These are phyloP conservation scores for Suillus fuscotomentosus DNA, from an alignment of 768 basidiomycete species.

Conservation along the genomic window DNA sequence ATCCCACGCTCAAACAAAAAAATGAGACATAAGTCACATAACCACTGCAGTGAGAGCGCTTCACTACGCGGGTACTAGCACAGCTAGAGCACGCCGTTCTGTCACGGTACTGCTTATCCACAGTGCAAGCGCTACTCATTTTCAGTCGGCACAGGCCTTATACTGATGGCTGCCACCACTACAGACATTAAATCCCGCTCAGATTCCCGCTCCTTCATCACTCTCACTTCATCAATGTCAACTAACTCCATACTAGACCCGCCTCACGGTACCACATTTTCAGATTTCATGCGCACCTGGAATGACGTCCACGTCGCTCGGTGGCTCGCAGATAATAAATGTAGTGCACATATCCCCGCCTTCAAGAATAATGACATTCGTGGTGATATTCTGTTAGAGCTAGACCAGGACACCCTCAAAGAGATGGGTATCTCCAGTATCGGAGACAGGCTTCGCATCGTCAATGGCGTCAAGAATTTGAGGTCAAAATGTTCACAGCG, in stretches of 20 bases:
- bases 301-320: conserved; percentile 63
- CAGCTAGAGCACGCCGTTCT: too few relatives aligned
- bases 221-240: conserved; percentile 28
- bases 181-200: too few relatives aligned
- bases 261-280: conserved; percentile 55
- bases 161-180: too few relatives aligned
- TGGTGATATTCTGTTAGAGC: conserved; percentile 87
- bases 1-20: too few relatives aligned
- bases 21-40: too few relatives aligned
- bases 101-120: too few relatives aligned
- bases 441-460: conserved; percentile 87
- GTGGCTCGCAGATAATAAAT: conserved; percentile 82
- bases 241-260: conserved; percentile 45
- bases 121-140: too few relatives aligned
- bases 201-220: conserved; percentile 21
- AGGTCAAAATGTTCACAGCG: conserved; percentile 52
- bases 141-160: too few relatives aligned
- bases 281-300: conserved; percentile 72
- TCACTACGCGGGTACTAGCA: too few relatives aligned
- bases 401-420: conserved; percentile 83
- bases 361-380: conserved; percentile 90
- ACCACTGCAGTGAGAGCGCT: too few relatives aligned
- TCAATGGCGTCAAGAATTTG: conserved; percentile 80
- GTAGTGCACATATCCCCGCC: conserved; percentile 58
- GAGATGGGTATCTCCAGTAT: conserved; percentile 91